Conservation (phyloP, 176 grass and related monocot genomes). For the Musa itinerans region DNA sequence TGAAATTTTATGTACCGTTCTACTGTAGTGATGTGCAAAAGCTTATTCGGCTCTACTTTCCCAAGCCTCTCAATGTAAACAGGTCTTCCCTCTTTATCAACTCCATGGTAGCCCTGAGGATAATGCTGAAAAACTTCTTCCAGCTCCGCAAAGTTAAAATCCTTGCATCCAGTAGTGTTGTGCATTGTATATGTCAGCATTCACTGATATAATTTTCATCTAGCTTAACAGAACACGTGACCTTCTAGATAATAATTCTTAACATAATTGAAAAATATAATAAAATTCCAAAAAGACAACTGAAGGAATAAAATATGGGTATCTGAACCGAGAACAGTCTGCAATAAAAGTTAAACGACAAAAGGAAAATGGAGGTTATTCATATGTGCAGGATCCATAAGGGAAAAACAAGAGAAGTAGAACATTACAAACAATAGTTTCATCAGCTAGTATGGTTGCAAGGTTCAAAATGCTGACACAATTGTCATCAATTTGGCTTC, state of each 20-base stretch:
- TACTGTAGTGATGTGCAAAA: conserved; percentile 19
- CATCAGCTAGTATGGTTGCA: too few relatives aligned
- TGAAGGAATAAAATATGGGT: too few relatives aligned
- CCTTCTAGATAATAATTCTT: not conserved
- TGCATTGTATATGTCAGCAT: not conserved
- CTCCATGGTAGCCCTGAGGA: conserved; percentile 20
- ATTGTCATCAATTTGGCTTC: too few relatives aligned
- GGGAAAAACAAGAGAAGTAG: too few relatives aligned
- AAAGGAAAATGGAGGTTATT: too few relatives aligned
- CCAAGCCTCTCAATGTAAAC: conserved; percentile 23
- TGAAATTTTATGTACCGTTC: conserved; percentile 23
- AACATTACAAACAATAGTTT: too few relatives aligned
- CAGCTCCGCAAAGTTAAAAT: conserved; percentile 15
- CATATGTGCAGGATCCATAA: too few relatives aligned
- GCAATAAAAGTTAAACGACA: too few relatives aligned
- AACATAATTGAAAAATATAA: not conserved
- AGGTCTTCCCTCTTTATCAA: conserved; percentile 21
- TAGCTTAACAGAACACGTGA: not conserved
- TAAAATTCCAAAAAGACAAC: not conserved
- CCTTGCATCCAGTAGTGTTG: conserved; percentile 3
- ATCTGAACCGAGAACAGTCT: too few relatives aligned
- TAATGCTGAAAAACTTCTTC: conserved; percentile 13
- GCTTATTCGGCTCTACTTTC: conserved; percentile 20
- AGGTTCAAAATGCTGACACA: too few relatives aligned
- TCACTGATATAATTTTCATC: not conserved